Base-by-base conservation (phyloP, 1,284 basidiomycete species). In the Ustilago sp. region DNA sequence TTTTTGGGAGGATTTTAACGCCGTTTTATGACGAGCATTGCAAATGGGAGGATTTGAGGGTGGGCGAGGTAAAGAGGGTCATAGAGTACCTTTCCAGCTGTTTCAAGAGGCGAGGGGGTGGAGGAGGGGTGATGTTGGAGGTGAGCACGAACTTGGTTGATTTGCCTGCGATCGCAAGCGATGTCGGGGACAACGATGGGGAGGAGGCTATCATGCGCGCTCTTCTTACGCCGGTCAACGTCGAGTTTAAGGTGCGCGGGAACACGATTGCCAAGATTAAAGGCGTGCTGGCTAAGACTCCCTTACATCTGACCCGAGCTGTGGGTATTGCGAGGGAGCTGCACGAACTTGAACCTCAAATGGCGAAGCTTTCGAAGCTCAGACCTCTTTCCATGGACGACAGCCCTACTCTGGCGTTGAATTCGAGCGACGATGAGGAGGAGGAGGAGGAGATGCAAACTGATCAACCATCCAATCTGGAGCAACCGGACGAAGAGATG, bases 11-110 rank as follows among this genome's bases (percentile, higher is more conserved):
- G 11, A 51, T 74, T 12, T 71, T 66, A n/a, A n/a, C 8, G 4
- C 68, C 72, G 1, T 81, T 74, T 12, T 75, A 74, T 31, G 57
- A 74, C 6, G 11, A 8, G 12, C 60, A 51, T 48, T 73, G 74
- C 36, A 2, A 32, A 4, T 63, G 43, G 9, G 74, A 77, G 8
- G 43, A 23, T 17, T 19, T 70, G 7, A 23, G 58, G 15, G 38
- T 79, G 7, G 9, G 2, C 2, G 63, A 73, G 19, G 39, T 59
- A 3, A 53, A 55, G 28, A 17, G 56, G 47, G 23, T 77, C 35
- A 34, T 64, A 1, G 50, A 54, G 38, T 65, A 50, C 12, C 31
- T 65, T 5, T 57, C 9, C 12, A 9, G 13, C 12, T 23, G 8
- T 31, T 8, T 50, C 8, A 23, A 51, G 28, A 13, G 34, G 6